A percentile compares a stretch with the other conserved stretches of the same genome.
Evolutionary conservation across 2,329 filamentous ascomycete genomes (phyloP).

Genomic region (Lizonia empirigonia): DNA sequence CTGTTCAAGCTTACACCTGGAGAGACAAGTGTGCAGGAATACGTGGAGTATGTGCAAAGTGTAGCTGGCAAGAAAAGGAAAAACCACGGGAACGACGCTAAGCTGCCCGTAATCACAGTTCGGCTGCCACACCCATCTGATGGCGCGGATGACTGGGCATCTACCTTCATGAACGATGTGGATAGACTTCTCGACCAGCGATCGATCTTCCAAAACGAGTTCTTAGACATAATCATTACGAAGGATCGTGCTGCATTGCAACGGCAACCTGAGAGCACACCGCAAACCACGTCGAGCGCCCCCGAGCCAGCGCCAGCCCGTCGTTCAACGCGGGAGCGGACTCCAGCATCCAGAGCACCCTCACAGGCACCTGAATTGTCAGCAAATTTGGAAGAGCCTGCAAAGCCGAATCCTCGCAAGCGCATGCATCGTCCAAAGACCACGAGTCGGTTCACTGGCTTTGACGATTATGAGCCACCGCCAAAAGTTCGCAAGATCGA

Average conservation of each 20-base stretch:
- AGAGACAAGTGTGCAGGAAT: slow-evolving; percentile 72
- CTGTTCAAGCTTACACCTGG: slow-evolving; percentile 65
- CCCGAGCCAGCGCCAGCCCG: slow-evolving; percentile 16
- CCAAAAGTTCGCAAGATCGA: slow-evolving; percentile 39
- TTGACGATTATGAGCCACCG: slow-evolving; percentile 61
- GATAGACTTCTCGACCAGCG: slow-evolving; percentile 77
- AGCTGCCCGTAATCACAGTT: slow-evolving; percentile 78
- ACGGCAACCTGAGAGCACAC: slow-evolving; percentile 61
- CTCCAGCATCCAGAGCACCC: slow-evolving; percentile 23
- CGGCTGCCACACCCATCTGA: slow-evolving; percentile 60
- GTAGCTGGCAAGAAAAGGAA: slow-evolving; percentile 76
- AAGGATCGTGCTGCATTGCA: slow-evolving; percentile 76
- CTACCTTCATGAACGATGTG: slow-evolving; percentile 70
- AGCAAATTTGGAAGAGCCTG: slow-evolving; percentile 23
- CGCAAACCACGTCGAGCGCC: slow-evolving; percentile 26
- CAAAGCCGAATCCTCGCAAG: slow-evolving; percentile 38
- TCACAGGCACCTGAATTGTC: slow-evolving; percentile 27
- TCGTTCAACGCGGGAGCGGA: slow-evolving; percentile 23
- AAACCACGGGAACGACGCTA: slow-evolving; percentile 66
- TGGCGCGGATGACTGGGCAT: slow-evolving; percentile 68
- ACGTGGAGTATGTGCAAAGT: slow-evolving; percentile 76
- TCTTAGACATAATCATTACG: slow-evolving; percentile 85
- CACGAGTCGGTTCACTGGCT: slow-evolving; percentile 70
- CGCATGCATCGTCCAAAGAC: slow-evolving; percentile 46
- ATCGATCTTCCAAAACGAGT: slow-evolving; percentile 86